A percentile compares a stretch with the other conserved stretches of the same genome.
Conservation (phyloP, 441 rosid species). For the Erodium moschatum region DNA sequence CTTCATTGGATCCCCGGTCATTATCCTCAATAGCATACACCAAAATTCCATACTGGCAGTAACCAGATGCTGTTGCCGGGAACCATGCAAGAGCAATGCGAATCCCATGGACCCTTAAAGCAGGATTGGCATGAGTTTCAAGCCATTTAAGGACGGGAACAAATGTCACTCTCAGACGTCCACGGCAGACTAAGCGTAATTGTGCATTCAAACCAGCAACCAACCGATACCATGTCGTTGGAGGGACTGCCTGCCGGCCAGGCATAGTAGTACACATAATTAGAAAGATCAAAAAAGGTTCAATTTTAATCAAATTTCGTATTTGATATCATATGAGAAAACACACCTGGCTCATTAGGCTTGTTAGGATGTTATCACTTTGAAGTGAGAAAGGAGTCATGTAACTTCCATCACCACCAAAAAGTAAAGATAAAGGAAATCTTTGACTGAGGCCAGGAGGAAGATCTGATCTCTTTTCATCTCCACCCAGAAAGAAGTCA, state of each 20-base stretch:
- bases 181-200: slow-evolving; percentile 79
- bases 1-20: slow-evolving; percentile 32
- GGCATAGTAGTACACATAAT: slow-evolving; percentile 18
- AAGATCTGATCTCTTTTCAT: slow-evolving; percentile 91
- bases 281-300: not conserved
- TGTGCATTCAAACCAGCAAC: slow-evolving; percentile 98
- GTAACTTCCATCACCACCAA: slow-evolving; percentile 99
- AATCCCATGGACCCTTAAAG: slow-evolving; percentile 56
- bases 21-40: slow-evolving; percentile 51
- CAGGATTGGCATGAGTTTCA: slow-evolving; percentile 91
- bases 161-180: slow-evolving; percentile 65
- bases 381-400: slow-evolving; percentile 96
- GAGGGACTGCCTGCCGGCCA: slow-evolving; percentile 59
- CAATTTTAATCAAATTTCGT: not conserved
- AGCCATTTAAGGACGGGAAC: slow-evolving; percentile 70
- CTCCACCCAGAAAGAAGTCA: slow-evolving; percentile 99
- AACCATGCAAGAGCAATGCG: slow-evolving; percentile 85
- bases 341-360: slow-evolving; percentile 87
- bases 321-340: slow-evolving; percentile 7
- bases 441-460: slow-evolving; percentile 80
- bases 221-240: slow-evolving; percentile 90
- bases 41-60: slow-evolving; percentile 81
- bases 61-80: slow-evolving; percentile 69
- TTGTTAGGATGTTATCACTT: slow-evolving; percentile 83
- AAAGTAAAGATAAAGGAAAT: slow-evolving; percentile 72